Evolutionary conservation across 176 grass and related monocot species (phyloP), one percentile per base, ranked within the genome.

Genomic region (Juncus inflexus): DNA sequence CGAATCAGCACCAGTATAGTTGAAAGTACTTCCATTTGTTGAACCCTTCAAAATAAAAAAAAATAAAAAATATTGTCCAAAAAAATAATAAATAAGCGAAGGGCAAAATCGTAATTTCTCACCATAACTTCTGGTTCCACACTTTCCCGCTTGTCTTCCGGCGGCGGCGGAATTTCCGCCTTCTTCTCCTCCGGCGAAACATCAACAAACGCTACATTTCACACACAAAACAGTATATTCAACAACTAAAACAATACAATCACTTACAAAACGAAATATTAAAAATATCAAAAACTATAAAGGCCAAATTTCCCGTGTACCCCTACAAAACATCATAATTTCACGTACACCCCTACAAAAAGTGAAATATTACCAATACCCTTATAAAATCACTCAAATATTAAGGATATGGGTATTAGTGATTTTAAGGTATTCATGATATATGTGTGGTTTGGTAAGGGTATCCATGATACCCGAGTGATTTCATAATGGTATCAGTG

Each of bases 141-240:
- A 40, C 56, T 81, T 52, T 62, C 79, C 71, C 7, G 65, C 57
- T 62, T 77, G 63, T 81, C 78, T 61, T 76, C 71, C 9, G 80
- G 76, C 63, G 91, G 77, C 54, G 79, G 60, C 28, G 70, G 72
- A 86, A 81, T 86, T 66, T 85, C 79, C 43, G 74, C 71, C 49
- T 91, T 69, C 61, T 80, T 90, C 60, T 90, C 74, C 80, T 99
- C 95, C 0, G 80, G 83, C 69, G 95, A 84, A 84, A 99, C 83
- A 76, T 99, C 95, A 69, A 99, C 95, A 42, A 99, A 99, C 47
- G 89, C 95, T 99, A 84, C 78, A 82, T 15, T 77, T 28, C 66
- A 68, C 43, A 47, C 43, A 9, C 43, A 47, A 47, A 47, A 47
- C 9, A 9, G 9, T 47, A 47, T 47, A 47, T 47, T 47, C 43